Base-by-base conservation (phyloP, 1,284 basidiomycete genomes). In the Ganoderma boninense region DNA sequence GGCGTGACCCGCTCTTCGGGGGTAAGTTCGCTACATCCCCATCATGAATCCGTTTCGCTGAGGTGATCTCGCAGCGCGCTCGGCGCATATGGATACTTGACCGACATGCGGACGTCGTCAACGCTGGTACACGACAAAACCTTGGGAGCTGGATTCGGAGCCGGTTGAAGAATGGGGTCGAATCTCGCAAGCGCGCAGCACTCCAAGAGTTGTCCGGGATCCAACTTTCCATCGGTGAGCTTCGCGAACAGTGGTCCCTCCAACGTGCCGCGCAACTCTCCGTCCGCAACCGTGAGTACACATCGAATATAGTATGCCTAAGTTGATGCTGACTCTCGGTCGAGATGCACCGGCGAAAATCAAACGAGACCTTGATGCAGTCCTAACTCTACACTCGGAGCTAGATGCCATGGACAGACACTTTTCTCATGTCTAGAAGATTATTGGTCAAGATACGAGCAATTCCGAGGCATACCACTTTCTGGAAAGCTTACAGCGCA, bases 361-460 rank as follows among this genome's bases (percentile, higher is more conserved):
- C 0, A 82, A 82, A n/a, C 81, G 80, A 29, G 80, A 84, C n/a
- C 76, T 85, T 0, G 80, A 83, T 46, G 74, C 76, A 1, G 76
- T 85, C 0, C 64, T 85, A 0, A 68, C n/a, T 0, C 75, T 85
- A 0, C 83, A 84, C 66, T 74, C 74, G 0, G 77, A 84, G 8
- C 69, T 84, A 0, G 80, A 83, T 7, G 42, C 35, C 0, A 52
- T 81, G 0, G 76, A 83, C 4, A 66, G 67, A 1, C 70, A 75
- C 0, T 73, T 84, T 14, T 62, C 70, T 4, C 32, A 61, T 0
- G 54, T 67, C 70, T 2, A 64, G 67, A 78, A 23, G 42, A 38
- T 0, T 74, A 70, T 2, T 78, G 80, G 0, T 5, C 11, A 62
- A 18, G 61, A 61, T 71, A 0, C n/a, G n/a, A n/a, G 69, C 81